Base-by-base conservation (phyloP, 1,284 basidiomycete species). In the Ustilago sp. region DNA sequence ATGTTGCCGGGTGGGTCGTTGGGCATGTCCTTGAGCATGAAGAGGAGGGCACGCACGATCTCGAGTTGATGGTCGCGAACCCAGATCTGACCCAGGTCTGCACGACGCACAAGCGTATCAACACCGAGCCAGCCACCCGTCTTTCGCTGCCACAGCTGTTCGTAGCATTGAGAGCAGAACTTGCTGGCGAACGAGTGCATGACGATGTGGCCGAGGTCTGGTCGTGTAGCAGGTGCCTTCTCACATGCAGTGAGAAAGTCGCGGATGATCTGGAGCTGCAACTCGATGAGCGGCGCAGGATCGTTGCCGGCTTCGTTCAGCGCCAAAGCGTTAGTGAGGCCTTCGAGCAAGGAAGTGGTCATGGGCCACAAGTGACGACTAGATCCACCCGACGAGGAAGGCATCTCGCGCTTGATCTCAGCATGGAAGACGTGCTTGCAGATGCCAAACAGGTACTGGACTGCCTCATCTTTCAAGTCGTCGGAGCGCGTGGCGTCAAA, bases 21-120 rank as follows among this genome's bases (percentile, higher is more conserved):
- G 0, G 97, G 95, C 85, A 98, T 93, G 85, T 99, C 96, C 85
- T 99, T 98, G 57, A 99, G 89, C 73, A 96, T 93, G 84, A 95
- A 95, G 52, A 99, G 88, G 38, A 99, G 89, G 5, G 93, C 95
- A 52, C 95, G 92, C 58, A 95, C 91, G 74, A 98, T 91, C 80
- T 99, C 96, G 51, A 94, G 90, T 86, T 97, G 93, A 54, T 94
- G 92, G 64, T 97, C 94, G 70, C 90, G 89, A 56, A 95, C 89
- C 93, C 95, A 97, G 32, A 70, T 63, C 59, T 70, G 58, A 77
- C 90, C 91, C 32, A 97, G 87, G 28, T 92, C 90, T 36, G 82
- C 80, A 12, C 75, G 70, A 11, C 83, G 77, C 9, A 85, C 73
- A 8, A 86, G 65, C 79, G 80, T 79, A 53, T 85, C 78, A 55